Conservation (phyloP, 192 early-diverging fungal genomes). For the Coemansia sp. region DNA sequence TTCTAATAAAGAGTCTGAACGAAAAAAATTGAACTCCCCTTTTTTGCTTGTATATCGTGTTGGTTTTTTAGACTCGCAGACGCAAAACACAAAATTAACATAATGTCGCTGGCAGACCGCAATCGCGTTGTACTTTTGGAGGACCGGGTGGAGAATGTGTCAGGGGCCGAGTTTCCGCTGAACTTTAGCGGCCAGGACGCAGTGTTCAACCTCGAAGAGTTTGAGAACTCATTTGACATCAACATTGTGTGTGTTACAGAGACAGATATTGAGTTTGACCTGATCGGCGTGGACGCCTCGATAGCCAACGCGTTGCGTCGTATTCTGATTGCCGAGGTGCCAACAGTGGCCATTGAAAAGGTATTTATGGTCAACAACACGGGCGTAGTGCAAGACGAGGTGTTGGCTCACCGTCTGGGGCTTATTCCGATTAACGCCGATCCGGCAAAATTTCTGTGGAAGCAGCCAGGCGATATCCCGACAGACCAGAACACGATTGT, state of each 20-base stretch:
- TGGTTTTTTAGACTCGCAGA: not conserved
- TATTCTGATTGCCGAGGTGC: slow-evolving; percentile 92
- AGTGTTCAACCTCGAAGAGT: slow-evolving; percentile 28
- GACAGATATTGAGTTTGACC: slow-evolving; percentile 90
- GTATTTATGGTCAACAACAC: slow-evolving; percentile 93
- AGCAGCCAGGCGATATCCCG: slow-evolving; percentile 66
- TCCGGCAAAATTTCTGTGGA: slow-evolving; percentile 77
- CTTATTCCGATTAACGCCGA: slow-evolving; percentile 89
- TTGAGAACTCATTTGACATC: slow-evolving; percentile 43
- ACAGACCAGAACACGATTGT: slow-evolving; percentile 95
- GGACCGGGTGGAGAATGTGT: slow-evolving; percentile 55
- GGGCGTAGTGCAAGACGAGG: slow-evolving; percentile 87
- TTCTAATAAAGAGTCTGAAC: not conserved
- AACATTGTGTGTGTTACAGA: slow-evolving; percentile 38
- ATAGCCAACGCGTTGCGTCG: slow-evolving; percentile 93
- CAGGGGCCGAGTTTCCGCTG: slow-evolving; percentile 49
- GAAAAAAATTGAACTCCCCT: not conserved
- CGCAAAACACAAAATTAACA: not conserved
- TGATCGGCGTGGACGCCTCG: slow-evolving; percentile 89
- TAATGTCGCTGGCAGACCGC: slow-evolving; percentile 48
- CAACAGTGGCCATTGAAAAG: slow-evolving; percentile 96
- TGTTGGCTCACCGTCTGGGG: slow-evolving; percentile 88
- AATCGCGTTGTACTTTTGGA: slow-evolving; percentile 51
- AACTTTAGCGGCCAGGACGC: slow-evolving; percentile 27
- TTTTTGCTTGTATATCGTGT: not conserved